Evolutionary conservation across 73 alveolate species (phyloP).

Genomic region (Blepharisma stoltei): DNA sequence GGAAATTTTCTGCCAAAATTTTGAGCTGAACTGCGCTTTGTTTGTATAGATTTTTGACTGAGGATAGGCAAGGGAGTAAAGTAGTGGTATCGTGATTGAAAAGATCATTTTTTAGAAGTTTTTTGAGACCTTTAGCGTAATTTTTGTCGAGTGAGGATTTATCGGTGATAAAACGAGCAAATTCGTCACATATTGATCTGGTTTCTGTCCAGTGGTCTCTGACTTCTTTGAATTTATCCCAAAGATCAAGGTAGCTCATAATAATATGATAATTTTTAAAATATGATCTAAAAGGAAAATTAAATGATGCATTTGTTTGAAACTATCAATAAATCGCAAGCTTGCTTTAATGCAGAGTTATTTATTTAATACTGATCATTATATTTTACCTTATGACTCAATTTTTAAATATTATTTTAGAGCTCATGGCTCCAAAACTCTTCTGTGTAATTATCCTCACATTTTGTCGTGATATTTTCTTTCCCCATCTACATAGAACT

Average conservation of each 20-base stretch:
- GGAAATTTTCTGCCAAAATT: background rate
- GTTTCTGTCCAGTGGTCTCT: background rate
- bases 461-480: no score
- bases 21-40: background rate
- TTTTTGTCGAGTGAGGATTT: background rate
- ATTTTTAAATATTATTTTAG: no score
- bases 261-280: background rate
- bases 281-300: no score
- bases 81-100: background rate
- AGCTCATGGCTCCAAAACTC: no score
- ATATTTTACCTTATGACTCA: no score
- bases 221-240: slow-evolving; percentile 1
- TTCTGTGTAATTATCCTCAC: no score
- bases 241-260: background rate
- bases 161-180: background rate
- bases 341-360: no score
- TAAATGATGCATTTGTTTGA: no score
- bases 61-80: background rate
- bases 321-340: no score
- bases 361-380: no score
- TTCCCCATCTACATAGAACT: no score
- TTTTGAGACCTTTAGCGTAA: background rate
- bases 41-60: background rate
- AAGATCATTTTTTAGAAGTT: background rate
- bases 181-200: background rate